A percentile compares a stretch with the other conserved stretches of the same genome.
These are phyloP conservation scores for Eucalyptus albens DNA, from an alignment of 345 rosid genomes.

Conservation along the genomic window DNA sequence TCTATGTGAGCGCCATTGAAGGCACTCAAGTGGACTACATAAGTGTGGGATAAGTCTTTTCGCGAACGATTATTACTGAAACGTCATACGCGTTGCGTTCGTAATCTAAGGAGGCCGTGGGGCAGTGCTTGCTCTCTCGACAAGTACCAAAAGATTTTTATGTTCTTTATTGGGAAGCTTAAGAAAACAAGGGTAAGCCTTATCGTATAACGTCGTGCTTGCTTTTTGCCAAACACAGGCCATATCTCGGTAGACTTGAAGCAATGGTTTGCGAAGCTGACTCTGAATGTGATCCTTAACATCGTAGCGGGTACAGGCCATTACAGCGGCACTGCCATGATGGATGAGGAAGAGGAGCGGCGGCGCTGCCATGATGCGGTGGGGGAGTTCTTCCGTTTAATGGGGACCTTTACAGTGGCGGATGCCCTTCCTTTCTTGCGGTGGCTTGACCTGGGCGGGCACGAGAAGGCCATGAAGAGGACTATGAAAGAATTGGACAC, in stretches of 20 bases:
- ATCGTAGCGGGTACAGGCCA: slow-evolving; percentile 18
- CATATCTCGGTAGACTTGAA: slow-evolving; percentile 12
- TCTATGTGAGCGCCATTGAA: background rate
- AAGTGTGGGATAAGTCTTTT: background rate
- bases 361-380: background rate
- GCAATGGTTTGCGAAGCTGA: slow-evolving; percentile 8
- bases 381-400: background rate
- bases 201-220: background rate
- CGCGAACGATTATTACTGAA: background rate
- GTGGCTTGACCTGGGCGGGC: slow-evolving; percentile 11
- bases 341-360: background rate
- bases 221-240: background rate
- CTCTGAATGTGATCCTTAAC: slow-evolving; percentile 7
- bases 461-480: slow-evolving; percentile 9
- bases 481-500: background rate
- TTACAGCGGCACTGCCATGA: background rate
- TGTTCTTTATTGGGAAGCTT: background rate
- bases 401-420: background rate
- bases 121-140: background rate
- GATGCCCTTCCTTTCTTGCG: slow-evolving; percentile 14
- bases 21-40: background rate
- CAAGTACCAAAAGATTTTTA: background rate
- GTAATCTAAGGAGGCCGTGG: background rate
- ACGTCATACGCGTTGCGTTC: background rate
- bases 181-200: background rate